Evolutionary conservation across 148 eudicot species (phyloP).

Genomic region (Tetragonia tetragonoides): DNA sequence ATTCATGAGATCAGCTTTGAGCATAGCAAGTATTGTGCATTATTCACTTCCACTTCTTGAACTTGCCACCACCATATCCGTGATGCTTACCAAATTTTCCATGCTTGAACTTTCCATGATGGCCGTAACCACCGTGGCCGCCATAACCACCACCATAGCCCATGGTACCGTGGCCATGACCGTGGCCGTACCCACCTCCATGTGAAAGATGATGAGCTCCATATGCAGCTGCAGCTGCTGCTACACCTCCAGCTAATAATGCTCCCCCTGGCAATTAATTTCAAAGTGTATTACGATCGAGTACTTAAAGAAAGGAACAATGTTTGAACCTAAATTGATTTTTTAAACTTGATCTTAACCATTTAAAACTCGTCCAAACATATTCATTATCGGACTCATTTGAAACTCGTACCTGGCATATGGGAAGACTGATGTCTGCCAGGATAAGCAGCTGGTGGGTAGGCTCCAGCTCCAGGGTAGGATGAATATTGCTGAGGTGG

Average conservation of each 20-base stretch:
- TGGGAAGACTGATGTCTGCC: no score
- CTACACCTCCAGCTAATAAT: slow-evolving; percentile 60
- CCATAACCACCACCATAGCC: slow-evolving; percentile 10
- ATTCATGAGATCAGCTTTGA: background rate
- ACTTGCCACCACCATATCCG: slow-evolving; percentile 1
- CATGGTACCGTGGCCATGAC: slow-evolving; percentile 25
- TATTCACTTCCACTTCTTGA: slow-evolving; percentile 16
- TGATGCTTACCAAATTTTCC: background rate
- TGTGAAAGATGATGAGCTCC: slow-evolving; percentile 44
- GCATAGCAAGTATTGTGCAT: background rate
- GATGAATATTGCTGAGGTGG: no score
- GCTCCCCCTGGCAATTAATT: slow-evolving; percentile 19
- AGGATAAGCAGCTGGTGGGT: no score
- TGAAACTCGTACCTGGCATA: no score
- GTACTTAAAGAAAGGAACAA: no score
- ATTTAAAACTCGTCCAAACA: no score
- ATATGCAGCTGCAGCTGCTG: slow-evolving; percentile 51
- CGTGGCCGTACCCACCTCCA: slow-evolving; percentile 19
- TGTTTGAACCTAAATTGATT: no score
- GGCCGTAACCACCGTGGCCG: slow-evolving; percentile 28
- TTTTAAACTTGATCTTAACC: no score
- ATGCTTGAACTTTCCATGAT: slow-evolving; percentile 2
- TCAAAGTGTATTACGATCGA: no score
- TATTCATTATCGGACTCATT: no score
- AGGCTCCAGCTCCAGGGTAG: no score